Percentiles rank a stretch among this genome's conserved stretches.
Evolutionary conservation across 768 basidiomycete genomes (phyloP).

Genomic region (Macrolepiota dolichaula): DNA sequence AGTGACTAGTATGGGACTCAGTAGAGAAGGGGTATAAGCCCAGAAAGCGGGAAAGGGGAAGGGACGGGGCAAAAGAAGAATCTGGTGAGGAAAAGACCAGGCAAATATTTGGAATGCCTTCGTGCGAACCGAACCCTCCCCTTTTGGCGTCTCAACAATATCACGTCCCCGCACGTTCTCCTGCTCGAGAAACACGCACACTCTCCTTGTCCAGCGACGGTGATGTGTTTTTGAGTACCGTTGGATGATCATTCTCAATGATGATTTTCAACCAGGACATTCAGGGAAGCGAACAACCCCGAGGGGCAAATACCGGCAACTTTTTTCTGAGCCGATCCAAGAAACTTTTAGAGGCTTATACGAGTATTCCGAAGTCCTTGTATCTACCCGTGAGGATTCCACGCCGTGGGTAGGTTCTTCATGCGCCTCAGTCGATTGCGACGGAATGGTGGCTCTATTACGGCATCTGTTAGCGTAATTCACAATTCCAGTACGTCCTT

Average conservation of each 20-base stretch:
- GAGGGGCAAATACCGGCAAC: not conserved
- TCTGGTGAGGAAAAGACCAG: not conserved
- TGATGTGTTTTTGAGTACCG: not conserved
- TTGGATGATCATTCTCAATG: not conserved
- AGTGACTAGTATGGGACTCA: not conserved
- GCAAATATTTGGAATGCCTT: constrained; percentile 12
- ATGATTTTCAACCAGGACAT: not conserved
- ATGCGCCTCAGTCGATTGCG: not conserved
- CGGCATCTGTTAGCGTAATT: not conserved
- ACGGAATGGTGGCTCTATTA: not conserved
- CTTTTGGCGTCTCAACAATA: not conserved
- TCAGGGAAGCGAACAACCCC: not conserved
- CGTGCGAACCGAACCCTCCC: constrained; percentile 8
- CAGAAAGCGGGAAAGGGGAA: constrained; percentile 1
- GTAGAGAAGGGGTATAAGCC: constrained; percentile 1
- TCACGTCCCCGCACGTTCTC: not conserved
- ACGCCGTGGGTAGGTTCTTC: not conserved
- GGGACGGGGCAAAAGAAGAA: not conserved
- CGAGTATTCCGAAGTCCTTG: no score
- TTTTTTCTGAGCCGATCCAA: not conserved
- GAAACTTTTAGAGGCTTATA: not conserved
- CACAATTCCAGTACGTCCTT: not conserved
- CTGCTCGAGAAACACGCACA: not conserved
- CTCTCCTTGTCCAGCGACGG: not conserved
- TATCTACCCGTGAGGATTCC: not conserved